A percentile compares a stretch with the other conserved stretches of the same genome.
These are phyloP conservation scores for Pseudogymnoascus sp. DNA, from an alignment of 2,329 filamentous ascomycete species.

Conservation along the genomic window DNA sequence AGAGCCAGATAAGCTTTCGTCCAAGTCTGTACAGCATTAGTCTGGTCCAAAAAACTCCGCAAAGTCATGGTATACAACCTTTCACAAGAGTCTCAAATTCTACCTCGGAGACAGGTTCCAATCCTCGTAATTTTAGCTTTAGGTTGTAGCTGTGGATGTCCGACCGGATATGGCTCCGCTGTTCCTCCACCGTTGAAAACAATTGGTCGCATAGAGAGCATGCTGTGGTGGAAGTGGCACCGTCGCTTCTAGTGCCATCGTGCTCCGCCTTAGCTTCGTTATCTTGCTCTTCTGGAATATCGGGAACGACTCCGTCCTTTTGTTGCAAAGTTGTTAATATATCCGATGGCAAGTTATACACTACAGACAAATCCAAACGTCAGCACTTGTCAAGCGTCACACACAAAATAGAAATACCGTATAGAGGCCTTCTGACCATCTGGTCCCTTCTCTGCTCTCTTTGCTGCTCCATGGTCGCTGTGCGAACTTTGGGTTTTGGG, in stretches of 20 bases:
- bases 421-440: conserved; percentile 32
- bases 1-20: conserved; percentile 89
- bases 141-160: conserved; percentile 92
- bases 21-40: conserved; percentile 47
- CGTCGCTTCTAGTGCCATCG: neutral
- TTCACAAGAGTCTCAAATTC: conserved; percentile 85
- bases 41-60: neutral
- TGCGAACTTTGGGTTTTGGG: neutral
- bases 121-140: conserved; percentile 78
- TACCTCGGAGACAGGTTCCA: conserved; percentile 62
- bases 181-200: conserved; percentile 69
- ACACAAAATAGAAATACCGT: conserved; percentile 28
- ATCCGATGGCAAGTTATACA: conserved; percentile 30
- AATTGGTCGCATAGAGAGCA: conserved; percentile 73
- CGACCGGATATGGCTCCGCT: conserved; percentile 78
- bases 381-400: conserved; percentile 18
- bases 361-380: conserved; percentile 19
- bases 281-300: neutral
- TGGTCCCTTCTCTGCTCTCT: conserved; percentile 33
- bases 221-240: conserved; percentile 52
- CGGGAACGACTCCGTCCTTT: conserved; percentile 20
- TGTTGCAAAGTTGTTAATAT: conserved; percentile 29
- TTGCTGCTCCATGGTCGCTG: neutral
- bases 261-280: neutral
- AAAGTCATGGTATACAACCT: conserved; percentile 20